A percentile compares a stretch with the other conserved stretches of the same genome.
phyloP scores from a whole-genome alignment of 1,284 basidiomycete genomes.

The Gymnopus androsaceus region DNA sequence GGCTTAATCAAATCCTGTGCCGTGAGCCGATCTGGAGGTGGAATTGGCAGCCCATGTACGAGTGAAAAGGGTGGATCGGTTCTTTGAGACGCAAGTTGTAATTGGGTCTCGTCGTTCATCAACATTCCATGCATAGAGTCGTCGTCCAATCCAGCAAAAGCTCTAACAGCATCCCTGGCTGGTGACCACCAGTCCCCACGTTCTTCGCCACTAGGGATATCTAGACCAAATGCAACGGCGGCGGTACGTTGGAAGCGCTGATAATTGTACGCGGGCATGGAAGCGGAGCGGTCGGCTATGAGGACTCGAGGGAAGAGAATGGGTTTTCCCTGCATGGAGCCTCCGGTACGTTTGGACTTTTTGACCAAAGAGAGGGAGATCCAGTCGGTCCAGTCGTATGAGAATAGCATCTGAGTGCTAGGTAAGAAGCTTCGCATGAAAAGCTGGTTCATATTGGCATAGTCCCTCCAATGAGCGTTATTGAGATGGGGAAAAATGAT shows the following conservation, averaged over 20 bases:
- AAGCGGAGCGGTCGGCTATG: constrained; percentile 80
- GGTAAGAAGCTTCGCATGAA: constrained; percentile 77
- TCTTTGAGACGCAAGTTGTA: background rate
- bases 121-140: constrained; percentile 37
- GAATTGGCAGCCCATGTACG: background rate
- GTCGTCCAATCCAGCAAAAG: constrained; percentile 61
- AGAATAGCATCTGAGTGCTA: constrained; percentile 72
- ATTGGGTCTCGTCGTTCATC: background rate
- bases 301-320: constrained; percentile 84
- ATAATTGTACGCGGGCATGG: constrained; percentile 72
- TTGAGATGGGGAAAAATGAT: constrained; percentile 76
- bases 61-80: constrained; percentile 13
- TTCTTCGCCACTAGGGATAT: constrained; percentile 37
- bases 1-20: constrained; percentile 8
- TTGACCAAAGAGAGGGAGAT: constrained; percentile 1
- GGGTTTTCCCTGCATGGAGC: constrained; percentile 59
- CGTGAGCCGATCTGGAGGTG: constrained; percentile 2
- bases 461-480: constrained; percentile 83
- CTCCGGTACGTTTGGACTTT: background rate
- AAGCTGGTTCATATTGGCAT: constrained; percentile 81
- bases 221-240: constrained; percentile 70
- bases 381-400: constrained; percentile 80
- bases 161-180: constrained; percentile 70
- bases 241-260: constrained; percentile 74
- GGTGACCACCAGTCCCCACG: constrained; percentile 82